Conservation (phyloP, 2,329 filamentous ascomycete genomes). For the Claviceps sp. region DNA sequence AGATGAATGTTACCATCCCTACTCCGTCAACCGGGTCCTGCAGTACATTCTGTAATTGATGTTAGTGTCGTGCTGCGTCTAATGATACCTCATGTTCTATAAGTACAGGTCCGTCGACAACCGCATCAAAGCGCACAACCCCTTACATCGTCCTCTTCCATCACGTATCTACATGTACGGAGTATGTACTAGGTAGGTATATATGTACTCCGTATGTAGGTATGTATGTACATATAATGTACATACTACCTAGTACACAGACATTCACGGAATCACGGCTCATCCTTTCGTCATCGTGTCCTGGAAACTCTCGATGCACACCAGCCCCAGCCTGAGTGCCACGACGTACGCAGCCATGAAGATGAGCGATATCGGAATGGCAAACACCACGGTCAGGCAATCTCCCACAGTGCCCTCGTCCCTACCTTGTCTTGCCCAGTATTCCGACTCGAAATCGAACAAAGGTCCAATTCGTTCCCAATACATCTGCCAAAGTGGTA, state of each 20-base stretch:
- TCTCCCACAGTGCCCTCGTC: slow-evolving; percentile 14
- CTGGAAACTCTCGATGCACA: slow-evolving; percentile 9
- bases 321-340: slow-evolving; percentile 13
- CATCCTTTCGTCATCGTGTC: neutral
- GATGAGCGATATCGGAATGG: slow-evolving; percentile 15
- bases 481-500: slow-evolving; percentile 14
- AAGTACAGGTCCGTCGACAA: neutral
- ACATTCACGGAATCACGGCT: neutral
- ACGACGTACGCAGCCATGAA: slow-evolving; percentile 13
- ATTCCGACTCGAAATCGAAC: slow-evolving; percentile 23
- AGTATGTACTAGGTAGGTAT: no score
- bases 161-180: neutral
- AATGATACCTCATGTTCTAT: neutral
- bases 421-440: slow-evolving; percentile 17
- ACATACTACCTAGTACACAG: slow-evolving; percentile 3
- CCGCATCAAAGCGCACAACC: neutral
- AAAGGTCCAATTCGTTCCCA: slow-evolving; percentile 25
- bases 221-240: neutral
- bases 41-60: neutral
- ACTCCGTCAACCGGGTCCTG: neutral
- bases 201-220: no score
- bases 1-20: no score
- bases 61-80: neutral
- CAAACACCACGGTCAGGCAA: slow-evolving; percentile 13
- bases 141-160: neutral